Conservation (phyloP, 352 stramenopile genomes). For the Pythium sukuiense region DNA sequence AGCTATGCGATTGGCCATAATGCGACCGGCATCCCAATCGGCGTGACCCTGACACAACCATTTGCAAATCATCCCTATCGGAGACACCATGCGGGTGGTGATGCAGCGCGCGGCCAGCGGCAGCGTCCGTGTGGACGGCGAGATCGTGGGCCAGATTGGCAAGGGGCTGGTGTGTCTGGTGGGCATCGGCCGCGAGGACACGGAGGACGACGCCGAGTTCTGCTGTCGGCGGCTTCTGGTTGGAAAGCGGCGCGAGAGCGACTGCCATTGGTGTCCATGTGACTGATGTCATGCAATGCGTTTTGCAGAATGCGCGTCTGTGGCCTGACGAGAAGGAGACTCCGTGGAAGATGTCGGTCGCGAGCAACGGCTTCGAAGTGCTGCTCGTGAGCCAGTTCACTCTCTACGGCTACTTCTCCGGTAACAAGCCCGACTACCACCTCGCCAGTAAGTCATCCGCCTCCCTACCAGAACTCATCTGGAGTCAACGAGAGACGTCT, state of each 20-base stretch:
- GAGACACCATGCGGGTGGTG: constrained; percentile 62
- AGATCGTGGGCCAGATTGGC: constrained; percentile 74
- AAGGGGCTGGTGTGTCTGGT: constrained; percentile 81
- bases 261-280: neutral
- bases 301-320: constrained; percentile 65
- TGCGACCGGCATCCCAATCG: neutral
- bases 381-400: constrained; percentile 89
- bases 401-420: constrained; percentile 72
- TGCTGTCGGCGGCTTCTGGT: constrained; percentile 72
- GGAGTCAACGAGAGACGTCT: neutral
- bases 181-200: constrained; percentile 74
- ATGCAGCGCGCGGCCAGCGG: constrained; percentile 81
- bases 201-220: constrained; percentile 79
- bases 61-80: neutral
- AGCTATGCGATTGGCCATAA: constrained; percentile 14
- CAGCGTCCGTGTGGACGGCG: constrained; percentile 73
- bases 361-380: constrained; percentile 67
- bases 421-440: constrained; percentile 89
- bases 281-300: neutral
- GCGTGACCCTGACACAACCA: neutral
- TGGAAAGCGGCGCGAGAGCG: neutral
- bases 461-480: no score
- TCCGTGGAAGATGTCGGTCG: constrained; percentile 69
- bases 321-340: constrained; percentile 65
- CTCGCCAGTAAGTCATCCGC: constrained; percentile 56